A percentile compares a stretch with the other conserved stretches of the same genome.
Evolutionary conservation across 352 stramenopile species (phyloP).

Genomic region (Globisporangium nunn): DNA sequence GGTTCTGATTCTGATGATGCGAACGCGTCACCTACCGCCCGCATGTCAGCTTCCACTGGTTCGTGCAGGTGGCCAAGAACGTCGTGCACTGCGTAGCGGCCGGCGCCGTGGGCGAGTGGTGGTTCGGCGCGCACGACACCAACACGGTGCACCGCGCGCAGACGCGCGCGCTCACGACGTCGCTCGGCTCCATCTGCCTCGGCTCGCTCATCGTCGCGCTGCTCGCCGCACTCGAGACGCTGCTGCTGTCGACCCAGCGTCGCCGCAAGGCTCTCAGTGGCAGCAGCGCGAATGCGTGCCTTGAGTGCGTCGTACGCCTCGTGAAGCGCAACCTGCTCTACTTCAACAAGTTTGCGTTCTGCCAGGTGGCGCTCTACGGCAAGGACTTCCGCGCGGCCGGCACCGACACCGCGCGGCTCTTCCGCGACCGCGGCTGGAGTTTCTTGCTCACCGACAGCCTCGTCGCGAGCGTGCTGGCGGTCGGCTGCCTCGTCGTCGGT

Average conservation of each 20-base stretch:
- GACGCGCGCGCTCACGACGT: constrained; percentile 61
- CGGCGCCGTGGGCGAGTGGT: constrained; percentile 80
- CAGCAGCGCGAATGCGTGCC: constrained; percentile 62
- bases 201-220: constrained; percentile 72
- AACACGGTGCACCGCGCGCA: constrained; percentile 67
- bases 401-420: constrained; percentile 72
- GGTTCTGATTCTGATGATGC: no score
- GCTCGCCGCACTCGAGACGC: constrained; percentile 54
- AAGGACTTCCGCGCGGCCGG: constrained; percentile 74
- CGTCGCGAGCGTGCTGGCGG: constrained; percentile 65
- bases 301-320: constrained; percentile 74
- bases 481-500: constrained; percentile 77
- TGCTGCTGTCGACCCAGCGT: constrained; percentile 51
- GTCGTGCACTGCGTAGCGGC: constrained; percentile 82
- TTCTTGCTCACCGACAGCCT: constrained; percentile 74
- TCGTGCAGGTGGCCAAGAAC: constrained; percentile 80
- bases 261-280: constrained; percentile 43
- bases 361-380: constrained; percentile 80
- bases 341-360: constrained; percentile 88
- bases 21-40: no score
- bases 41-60: constrained; percentile 65
- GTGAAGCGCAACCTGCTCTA: constrained; percentile 70
- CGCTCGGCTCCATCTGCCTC: constrained; percentile 78
- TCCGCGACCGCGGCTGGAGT: constrained; percentile 75
- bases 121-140: constrained; percentile 65